Evolutionary conservation across 78 protist genomes (phyloP), one percentile per base, ranked within the genome.

Genomic region (Dictyostelium firmibasis): DNA sequence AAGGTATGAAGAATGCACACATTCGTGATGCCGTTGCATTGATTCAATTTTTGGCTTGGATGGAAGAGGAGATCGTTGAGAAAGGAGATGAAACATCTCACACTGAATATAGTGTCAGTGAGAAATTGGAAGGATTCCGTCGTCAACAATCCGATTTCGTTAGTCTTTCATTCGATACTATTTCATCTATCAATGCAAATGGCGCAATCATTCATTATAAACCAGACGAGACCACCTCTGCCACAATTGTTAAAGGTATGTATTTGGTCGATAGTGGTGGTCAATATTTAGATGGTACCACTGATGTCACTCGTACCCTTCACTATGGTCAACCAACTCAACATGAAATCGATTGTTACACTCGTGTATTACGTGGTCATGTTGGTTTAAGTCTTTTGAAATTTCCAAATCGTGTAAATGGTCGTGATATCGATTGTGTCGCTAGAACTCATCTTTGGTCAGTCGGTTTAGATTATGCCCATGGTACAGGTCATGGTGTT

Each of bases 401-500:
- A 16, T 99, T 97, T 93, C 99, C 99, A 29, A 98, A 97, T 35
- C 83, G 81, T 53, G 69, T 84, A 0, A 81, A 41, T 36, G 95
- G 94, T 13, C 53, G 72, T n/a, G 75, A 64, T 23, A 33, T 98
- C 27, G 98, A 98, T 47, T 76, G 85, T 18, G 13, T 97, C 3
- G 98, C 98, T 1, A 72, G 98, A 25, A 44, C 36, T 43, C 25
- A 72, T 23, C 91, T 98, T 36, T 97, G 99, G 99, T 33, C 60
- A 38, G 81, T 35, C 14, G 99, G 99, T 3, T 78, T 97, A 31
- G 98, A 97, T 94, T 98, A 92, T 76, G 82, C 92, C 7, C 99
- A 99, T 72, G 99, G 99, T 9, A 98, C 99, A 1, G 99, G 99
- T 29, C 99, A 99, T 83, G 99, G 99, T 50, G 99, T 99, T 16